Conservation (phyloP, 805 yeast species). For the Lachancea sp. region DNA sequence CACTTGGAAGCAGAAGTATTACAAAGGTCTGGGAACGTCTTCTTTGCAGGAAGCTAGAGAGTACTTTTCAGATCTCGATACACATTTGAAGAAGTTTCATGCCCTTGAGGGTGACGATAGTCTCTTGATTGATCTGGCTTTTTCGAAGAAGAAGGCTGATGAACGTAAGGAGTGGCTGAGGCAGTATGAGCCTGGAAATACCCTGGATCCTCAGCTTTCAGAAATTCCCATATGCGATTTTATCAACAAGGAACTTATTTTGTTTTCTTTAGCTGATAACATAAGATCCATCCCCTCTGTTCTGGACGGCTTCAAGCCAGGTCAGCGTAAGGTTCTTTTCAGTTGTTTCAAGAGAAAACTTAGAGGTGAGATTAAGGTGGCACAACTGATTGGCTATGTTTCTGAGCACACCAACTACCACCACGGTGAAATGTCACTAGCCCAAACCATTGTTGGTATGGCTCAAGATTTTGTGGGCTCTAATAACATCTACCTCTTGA, state of each 20-base stretch:
- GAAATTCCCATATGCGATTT: constrained; percentile 89
- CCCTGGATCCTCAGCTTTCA: constrained; percentile 66
- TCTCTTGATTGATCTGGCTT: constrained; percentile 79
- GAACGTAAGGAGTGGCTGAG: constrained; percentile 96
- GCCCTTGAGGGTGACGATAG: constrained; percentile 73
- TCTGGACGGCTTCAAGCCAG: constrained; percentile 93
- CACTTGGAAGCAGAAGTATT: constrained; percentile 90
- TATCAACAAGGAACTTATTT: constrained; percentile 88
- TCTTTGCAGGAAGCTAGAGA: constrained; percentile 75
- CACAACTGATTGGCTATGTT: constrained; percentile 84
- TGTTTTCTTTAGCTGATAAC: constrained; percentile 95
- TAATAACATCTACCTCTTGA: constrained; percentile 74
- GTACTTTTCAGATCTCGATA: constrained; percentile 78
- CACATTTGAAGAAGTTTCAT: constrained; percentile 80
- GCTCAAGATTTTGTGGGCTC: constrained; percentile 95
- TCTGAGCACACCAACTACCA: constrained; percentile 88
- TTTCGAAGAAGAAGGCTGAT: constrained; percentile 91
- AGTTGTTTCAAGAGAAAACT: constrained; percentile 80
- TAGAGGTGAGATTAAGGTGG: constrained; percentile 74
- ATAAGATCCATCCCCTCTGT: constrained; percentile 91
- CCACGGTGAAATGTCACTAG: constrained; percentile 86
- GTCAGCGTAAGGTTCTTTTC: constrained; percentile 87
- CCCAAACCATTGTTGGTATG: constrained; percentile 84
- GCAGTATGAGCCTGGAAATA: constrained; percentile 86
- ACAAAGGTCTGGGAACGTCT: constrained; percentile 98